These are phyloP conservation scores for Picochlorum sp. DNA, from an alignment of 139 green algal genomes.

Conservation along the genomic window DNA sequence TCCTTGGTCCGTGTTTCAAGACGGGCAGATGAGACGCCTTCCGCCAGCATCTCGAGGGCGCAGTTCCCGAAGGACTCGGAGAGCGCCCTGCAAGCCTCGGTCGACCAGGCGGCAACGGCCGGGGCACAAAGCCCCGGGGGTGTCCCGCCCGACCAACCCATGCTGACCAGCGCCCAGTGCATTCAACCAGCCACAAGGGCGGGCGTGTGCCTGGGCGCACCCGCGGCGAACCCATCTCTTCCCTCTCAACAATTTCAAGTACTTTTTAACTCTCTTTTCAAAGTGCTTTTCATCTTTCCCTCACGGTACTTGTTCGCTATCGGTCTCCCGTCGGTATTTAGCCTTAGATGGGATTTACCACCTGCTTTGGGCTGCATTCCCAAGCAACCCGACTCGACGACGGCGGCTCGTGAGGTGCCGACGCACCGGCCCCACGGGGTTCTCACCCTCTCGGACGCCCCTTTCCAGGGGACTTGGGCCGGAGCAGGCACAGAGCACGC, in stretches of 20 bases:
- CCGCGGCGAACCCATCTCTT: slow-evolving; percentile 19
- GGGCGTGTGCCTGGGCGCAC: slow-evolving; percentile 59
- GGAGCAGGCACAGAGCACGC: slow-evolving; percentile 40
- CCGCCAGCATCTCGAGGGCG: slow-evolving; percentile 68
- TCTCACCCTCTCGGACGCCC: slow-evolving; percentile 76
- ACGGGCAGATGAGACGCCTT: slow-evolving; percentile 71
- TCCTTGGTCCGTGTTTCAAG: slow-evolving; percentile 97
- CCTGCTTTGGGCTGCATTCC: slow-evolving; percentile 84
- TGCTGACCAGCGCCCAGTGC: slow-evolving; percentile 68
- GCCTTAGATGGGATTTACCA: slow-evolving; percentile 90
- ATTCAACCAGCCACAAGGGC: slow-evolving; percentile 49
- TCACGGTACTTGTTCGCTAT: slow-evolving; percentile 95
- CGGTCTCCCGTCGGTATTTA: slow-evolving; percentile 87
- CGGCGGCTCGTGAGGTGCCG: slow-evolving; percentile 54
- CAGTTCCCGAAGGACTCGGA: slow-evolving; percentile 52
- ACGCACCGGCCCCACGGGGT: slow-evolving; percentile 55
- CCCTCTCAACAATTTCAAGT: slow-evolving; percentile 84
- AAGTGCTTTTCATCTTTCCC: slow-evolving; percentile 96
- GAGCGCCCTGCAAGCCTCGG: slow-evolving; percentile 57
- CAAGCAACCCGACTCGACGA: slow-evolving; percentile 83
- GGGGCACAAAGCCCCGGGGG: slow-evolving; percentile 36
- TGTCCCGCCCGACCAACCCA: slow-evolving; percentile 63
- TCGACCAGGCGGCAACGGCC: slow-evolving; percentile 42
- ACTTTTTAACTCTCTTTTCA: slow-evolving; percentile 96
- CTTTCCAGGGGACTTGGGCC: slow-evolving; percentile 67